phyloP scores from a whole-genome alignment of 345 rosid species.

The Brassica cretica region DNA sequence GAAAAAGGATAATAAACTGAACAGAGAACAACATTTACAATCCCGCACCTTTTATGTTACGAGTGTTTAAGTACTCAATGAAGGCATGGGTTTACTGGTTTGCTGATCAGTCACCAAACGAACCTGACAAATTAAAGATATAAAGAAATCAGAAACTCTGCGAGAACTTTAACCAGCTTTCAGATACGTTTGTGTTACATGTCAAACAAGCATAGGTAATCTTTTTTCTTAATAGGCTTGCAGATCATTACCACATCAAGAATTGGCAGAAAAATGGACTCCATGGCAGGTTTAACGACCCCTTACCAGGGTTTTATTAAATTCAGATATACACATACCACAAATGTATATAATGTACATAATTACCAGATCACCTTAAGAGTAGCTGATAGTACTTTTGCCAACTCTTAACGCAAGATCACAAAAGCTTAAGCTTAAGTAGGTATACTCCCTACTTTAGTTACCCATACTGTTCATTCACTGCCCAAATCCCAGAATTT shows the following conservation, averaged over 20 bases:
- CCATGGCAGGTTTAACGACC: constrained; percentile 64
- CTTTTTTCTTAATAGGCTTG: constrained; percentile 80
- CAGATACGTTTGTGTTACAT: constrained; percentile 23
- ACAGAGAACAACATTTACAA: neutral
- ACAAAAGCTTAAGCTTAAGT: constrained; percentile 46
- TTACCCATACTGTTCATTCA: neutral
- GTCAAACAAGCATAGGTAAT: constrained; percentile 62
- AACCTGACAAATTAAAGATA: constrained; percentile 51
- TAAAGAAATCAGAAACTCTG: constrained; percentile 37
- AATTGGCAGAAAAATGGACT: constrained; percentile 84
- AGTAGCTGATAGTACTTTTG: constrained; percentile 71
- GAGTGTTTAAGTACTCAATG: constrained; percentile 87
- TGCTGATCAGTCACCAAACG: constrained; percentile 68
- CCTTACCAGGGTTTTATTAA: constrained; percentile 91
- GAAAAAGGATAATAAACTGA: neutral
- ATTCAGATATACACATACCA: constrained; percentile 38
- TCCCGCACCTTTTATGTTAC: constrained; percentile 89
- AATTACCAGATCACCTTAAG: constrained; percentile 82
- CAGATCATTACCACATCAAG: constrained; percentile 91
- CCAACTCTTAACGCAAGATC: constrained; percentile 70
- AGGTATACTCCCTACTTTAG: constrained; percentile 54
- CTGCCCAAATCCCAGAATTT: neutral
- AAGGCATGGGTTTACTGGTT: constrained; percentile 88
- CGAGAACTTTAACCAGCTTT: constrained; percentile 16
- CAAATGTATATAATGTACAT: constrained; percentile 29